phyloP scores from a whole-genome alignment of 2,329 filamentous ascomycete species.

The Nectriaceae sp. region DNA sequence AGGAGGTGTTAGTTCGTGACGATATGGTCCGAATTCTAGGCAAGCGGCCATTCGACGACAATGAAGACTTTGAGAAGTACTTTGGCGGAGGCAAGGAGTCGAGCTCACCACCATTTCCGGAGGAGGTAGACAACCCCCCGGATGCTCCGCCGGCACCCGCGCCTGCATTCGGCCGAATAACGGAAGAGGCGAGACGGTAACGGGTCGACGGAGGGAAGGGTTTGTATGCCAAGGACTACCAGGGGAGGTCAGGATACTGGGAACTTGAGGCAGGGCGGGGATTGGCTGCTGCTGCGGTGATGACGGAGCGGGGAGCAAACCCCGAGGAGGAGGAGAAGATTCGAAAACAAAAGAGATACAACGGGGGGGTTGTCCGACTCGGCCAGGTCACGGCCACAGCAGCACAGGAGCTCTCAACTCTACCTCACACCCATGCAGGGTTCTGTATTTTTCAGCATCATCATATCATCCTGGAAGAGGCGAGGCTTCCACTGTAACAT shows the following conservation, averaged over 20 bases:
- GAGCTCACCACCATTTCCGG: conserved; percentile 58
- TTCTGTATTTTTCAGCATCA: conserved; percentile 28
- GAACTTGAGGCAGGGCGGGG: conserved; percentile 21
- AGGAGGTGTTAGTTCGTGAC: conserved; percentile 89
- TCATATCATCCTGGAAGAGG: conserved; percentile 20
- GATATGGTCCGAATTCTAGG: conserved; percentile 91
- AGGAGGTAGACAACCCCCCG: conserved; percentile 43
- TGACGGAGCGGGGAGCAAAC: not conserved
- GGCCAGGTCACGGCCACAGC: too few species aligned
- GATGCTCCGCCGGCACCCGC: conserved; percentile 38
- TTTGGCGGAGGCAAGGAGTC: conserved; percentile 66
- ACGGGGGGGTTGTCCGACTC: too few species aligned
- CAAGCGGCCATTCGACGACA: conserved; percentile 78
- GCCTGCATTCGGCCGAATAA: conserved; percentile 39
- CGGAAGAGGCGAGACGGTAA: conserved; percentile 11
- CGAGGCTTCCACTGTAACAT: conserved; percentile 22
- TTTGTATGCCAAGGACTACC: conserved; percentile 2
- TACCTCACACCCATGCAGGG: conserved; percentile 26
- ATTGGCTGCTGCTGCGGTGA: conserved; percentile 20
- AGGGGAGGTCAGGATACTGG: conserved; percentile 3
- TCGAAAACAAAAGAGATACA: not conserved
- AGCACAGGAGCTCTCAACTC: conserved; percentile 31
- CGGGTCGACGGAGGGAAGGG: not conserved
- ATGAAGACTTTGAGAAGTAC: conserved; percentile 90
- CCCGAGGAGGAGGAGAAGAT: not conserved